A percentile compares a stretch with the other conserved stretches of the same genome.
Evolutionary conservation across 371 early-diverging fungal species (phyloP).

Genomic region (Haplosporangium sp.): DNA sequence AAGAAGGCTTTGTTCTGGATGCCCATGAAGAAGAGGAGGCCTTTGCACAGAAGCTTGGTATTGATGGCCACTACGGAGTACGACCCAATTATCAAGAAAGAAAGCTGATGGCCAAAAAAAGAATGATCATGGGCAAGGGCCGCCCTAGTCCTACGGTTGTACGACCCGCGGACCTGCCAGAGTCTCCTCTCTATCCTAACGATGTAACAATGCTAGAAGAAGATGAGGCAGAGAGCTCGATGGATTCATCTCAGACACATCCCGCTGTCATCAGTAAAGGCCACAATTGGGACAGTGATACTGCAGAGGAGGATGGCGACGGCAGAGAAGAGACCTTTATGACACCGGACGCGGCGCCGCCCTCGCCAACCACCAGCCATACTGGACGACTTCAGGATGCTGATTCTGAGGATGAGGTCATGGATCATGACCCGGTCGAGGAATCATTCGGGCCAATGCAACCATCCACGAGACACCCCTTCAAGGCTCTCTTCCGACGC

Average conservation of each 20-base stretch:
- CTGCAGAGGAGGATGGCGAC: conserved; percentile 52
- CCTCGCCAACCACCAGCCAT: conserved; percentile 50
- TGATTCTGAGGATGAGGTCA: conserved; percentile 49
- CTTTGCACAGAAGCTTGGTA: conserved; percentile 49
- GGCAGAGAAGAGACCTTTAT: conserved; percentile 51
- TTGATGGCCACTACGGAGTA: conserved; percentile 56
- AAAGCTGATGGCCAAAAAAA: conserved; percentile 44
- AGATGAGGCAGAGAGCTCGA: conserved; percentile 26
- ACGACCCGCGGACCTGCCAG: conserved; percentile 49
- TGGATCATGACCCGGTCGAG: conserved; percentile 36
- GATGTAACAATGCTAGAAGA: conserved; percentile 53
- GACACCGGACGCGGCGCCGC: conserved; percentile 57
- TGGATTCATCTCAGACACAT: background rate
- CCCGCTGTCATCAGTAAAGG: conserved; percentile 3
- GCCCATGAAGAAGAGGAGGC: conserved; percentile 64
- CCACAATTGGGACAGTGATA: conserved; percentile 46
- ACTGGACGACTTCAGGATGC: conserved; percentile 46
- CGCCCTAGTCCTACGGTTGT: conserved; percentile 23
- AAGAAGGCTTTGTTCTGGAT: conserved; percentile 69
- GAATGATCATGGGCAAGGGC: conserved; percentile 55
- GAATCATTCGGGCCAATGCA: conserved; percentile 42
- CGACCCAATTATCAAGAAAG: conserved; percentile 52
- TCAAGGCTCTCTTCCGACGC: conserved; percentile 81
- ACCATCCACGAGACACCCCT: conserved; percentile 63
- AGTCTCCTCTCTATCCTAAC: conserved; percentile 45